A percentile compares a stretch with the other conserved stretches of the same genome.
phyloP scores from a whole-genome alignment of 129 eudicot genomes.

The Flaveria robusta region DNA sequence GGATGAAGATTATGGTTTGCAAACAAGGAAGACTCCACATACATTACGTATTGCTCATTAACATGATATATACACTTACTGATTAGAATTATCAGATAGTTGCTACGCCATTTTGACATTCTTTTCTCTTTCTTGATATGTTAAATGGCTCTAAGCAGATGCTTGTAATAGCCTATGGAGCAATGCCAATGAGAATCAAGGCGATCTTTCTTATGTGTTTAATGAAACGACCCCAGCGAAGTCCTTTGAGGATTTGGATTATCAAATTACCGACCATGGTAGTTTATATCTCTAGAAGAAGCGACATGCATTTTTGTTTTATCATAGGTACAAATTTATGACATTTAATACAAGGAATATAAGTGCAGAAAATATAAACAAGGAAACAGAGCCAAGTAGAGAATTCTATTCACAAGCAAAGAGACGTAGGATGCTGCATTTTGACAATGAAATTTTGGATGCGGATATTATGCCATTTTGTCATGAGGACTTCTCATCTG shows the following conservation, averaged over 20 bases:
- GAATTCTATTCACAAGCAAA: constrained; percentile 68
- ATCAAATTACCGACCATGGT: constrained; percentile 50
- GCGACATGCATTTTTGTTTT: neutral
- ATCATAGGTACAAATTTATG: neutral
- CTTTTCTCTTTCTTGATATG: constrained; percentile 3
- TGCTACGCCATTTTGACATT: neutral
- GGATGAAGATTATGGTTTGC: constrained; percentile 49
- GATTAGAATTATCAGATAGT: neutral
- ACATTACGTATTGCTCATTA: constrained; percentile 13
- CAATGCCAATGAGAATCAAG: constrained; percentile 47
- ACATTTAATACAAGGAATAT: constrained; percentile 27
- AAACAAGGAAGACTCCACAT: constrained; percentile 45
- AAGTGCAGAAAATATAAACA: constrained; percentile 49
- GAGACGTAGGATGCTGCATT: constrained; percentile 80
- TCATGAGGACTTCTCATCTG: constrained; percentile 50
- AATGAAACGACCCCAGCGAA: constrained; percentile 81
- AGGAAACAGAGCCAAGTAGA: constrained; percentile 45
- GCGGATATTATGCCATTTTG: constrained; percentile 44
- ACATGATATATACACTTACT: neutral
- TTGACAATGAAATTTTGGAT: constrained; percentile 55
- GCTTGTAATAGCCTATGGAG: constrained; percentile 50
- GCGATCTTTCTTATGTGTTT: constrained; percentile 53
- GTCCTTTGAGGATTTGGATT: constrained; percentile 74
- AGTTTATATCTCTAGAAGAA: constrained; percentile 6
- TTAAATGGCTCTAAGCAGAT: constrained; percentile 41